These are phyloP conservation scores for barley (Hordeum vulgare) DNA, from an alignment of 176 grass and related monocot genomes.

Conservation along the genomic window MorexV3_pseudomolecules_assembly NC_058520.1:486773858-486774357, in stretches of 20 bases:
- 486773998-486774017: too few species aligned
- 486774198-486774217: too few species aligned
- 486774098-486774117: constrained; percentile 98
- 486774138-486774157: constrained; percentile 99
- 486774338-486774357: constrained; percentile 90
- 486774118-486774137: constrained; percentile 99
- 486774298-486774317: too few species aligned
- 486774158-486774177: constrained; percentile 99
- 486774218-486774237: too few species aligned
- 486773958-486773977: too few species aligned
- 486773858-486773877: constrained; percentile 9
- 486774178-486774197: constrained; percentile 88
- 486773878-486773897: constrained; percentile 12
- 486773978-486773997: too few species aligned
- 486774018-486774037: too few species aligned
- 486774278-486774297: too few species aligned
- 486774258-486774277: too few species aligned
- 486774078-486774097: constrained; percentile 98
- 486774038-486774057: too few species aligned
- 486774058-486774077: constrained; percentile 98
- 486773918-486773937: not conserved
- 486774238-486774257: too few species aligned
- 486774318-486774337: too few species aligned
- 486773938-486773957: constrained; percentile 18
- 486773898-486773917: constrained; percentile 20